Percentiles rank a stretch among this genome's conserved stretches.
These are phyloP conservation scores for Aquilaria sinensis DNA, from an alignment of 345 rosid genomes.

Conservation along the genomic window DNA sequence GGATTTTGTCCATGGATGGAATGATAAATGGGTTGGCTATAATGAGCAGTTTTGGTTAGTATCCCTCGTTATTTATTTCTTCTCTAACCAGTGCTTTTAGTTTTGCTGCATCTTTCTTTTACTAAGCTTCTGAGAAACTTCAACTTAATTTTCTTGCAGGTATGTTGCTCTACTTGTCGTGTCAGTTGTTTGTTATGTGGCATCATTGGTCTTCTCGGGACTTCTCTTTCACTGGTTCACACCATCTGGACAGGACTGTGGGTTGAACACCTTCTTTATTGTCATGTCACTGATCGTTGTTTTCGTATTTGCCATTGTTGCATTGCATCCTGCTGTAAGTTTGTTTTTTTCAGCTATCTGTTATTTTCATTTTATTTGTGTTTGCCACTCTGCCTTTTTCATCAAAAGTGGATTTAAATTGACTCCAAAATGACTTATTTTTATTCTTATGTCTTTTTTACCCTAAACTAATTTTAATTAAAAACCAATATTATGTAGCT, in stretches of 20 bases:
- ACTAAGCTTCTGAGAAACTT: background rate
- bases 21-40: conserved; percentile 98
- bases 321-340: conserved; percentile 93
- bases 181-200: conserved; percentile 81
- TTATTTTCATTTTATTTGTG: no score
- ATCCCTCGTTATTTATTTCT: background rate
- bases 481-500: no score
- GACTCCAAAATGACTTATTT: background rate
- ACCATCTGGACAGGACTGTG: conserved; percentile 98
- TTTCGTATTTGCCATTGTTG: conserved; percentile 72
- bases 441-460: no score
- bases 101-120: background rate
- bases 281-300: conserved; percentile 62
- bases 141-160: conserved; percentile 35
- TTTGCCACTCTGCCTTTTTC: background rate
- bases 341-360: background rate
- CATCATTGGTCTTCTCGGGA: conserved; percentile 86
- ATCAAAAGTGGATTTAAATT: background rate
- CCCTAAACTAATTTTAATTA: no score
- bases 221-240: conserved; percentile 96
- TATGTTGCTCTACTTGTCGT: conserved; percentile 70
- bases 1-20: conserved; percentile 99
- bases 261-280: conserved; percentile 84
- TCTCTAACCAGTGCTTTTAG: background rate
- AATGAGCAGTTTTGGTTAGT: conserved; percentile 98